Evolutionary conservation across 2,329 filamentous ascomycete species (phyloP).

Genomic region (Apiospora koreana): DNA sequence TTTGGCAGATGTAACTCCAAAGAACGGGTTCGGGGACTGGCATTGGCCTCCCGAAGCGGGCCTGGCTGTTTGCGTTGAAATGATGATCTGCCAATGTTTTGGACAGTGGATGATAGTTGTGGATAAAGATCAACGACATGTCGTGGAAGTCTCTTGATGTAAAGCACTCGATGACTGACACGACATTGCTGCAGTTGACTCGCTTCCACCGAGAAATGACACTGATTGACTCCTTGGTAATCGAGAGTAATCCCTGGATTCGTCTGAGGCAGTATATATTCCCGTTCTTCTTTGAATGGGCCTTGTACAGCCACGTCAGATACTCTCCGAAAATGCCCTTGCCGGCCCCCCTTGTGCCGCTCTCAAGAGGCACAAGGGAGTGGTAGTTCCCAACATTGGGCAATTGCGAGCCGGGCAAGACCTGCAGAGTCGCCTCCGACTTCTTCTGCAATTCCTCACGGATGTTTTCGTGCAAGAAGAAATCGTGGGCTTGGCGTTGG

Average conservation of each 20-base stretch:
- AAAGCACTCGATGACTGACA: constrained; percentile 88
- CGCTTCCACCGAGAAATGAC: constrained; percentile 88
- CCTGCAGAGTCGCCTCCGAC: constrained; percentile 80
- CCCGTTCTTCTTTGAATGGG: constrained; percentile 83
- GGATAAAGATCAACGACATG: constrained; percentile 91
- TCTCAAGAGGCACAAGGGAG: constrained; percentile 87
- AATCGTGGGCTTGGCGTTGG: constrained; percentile 84
- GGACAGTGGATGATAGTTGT: constrained; percentile 88
- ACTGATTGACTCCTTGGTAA: constrained; percentile 85
- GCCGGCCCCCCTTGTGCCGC: constrained; percentile 77
- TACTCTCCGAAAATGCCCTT: constrained; percentile 76
- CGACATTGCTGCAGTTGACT: constrained; percentile 77
- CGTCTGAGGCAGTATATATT: constrained; percentile 84
- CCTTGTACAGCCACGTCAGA: constrained; percentile 94
- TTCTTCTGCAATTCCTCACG: constrained; percentile 90
- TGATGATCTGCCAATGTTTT: constrained; percentile 89
- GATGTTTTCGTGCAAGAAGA: constrained; percentile 86
- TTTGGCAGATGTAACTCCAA: constrained; percentile 91
- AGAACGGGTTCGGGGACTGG: constrained; percentile 71
- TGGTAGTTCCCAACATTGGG: constrained; percentile 87
- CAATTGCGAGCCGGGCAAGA: constrained; percentile 73
- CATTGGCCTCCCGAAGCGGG: constrained; percentile 46
- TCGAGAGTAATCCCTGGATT: constrained; percentile 78
- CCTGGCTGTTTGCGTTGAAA: constrained; percentile 47
- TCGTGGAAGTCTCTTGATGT: constrained; percentile 92